These are phyloP conservation scores for Colletotrichum chrysophilum DNA, from an alignment of 2,329 filamentous ascomycete species.

Conservation along the genomic window DNA sequence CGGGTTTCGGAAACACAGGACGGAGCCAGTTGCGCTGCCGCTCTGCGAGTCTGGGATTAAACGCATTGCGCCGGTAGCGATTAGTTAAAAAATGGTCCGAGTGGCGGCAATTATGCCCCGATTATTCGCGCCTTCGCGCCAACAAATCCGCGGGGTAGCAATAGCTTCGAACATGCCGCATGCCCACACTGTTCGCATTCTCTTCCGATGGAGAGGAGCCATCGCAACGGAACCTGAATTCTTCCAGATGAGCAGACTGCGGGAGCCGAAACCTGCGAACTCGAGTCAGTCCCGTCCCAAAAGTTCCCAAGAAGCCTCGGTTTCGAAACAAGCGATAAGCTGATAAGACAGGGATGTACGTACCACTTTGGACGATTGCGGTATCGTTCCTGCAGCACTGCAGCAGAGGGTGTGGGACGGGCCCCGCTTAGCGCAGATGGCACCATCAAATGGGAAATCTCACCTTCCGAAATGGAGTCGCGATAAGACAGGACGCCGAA, in stretches of 20 bases:
- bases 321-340: background rate
- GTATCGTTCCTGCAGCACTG: background rate
- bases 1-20: background rate
- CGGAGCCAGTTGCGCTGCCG: background rate
- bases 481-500: constrained; percentile 4
- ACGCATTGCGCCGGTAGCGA: background rate
- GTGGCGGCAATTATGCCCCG: background rate
- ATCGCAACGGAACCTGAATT: background rate
- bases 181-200: background rate
- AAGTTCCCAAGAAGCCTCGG: background rate
- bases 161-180: background rate
- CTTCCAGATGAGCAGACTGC: background rate
- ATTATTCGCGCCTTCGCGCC: background rate
- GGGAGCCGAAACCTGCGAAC: background rate
- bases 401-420: constrained; percentile 5
- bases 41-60: background rate
- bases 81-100: background rate
- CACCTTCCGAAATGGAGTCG: constrained; percentile 10
- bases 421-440: constrained; percentile 16
- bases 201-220: background rate
- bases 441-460: constrained; percentile 20
- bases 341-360: background rate
- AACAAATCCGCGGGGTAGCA: background rate
- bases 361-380: background rate
- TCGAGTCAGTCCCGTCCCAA: background rate